Evolutionary conservation across 306 rosid genomes (phyloP).

Genomic region (Bauhinia variegata): DNA sequence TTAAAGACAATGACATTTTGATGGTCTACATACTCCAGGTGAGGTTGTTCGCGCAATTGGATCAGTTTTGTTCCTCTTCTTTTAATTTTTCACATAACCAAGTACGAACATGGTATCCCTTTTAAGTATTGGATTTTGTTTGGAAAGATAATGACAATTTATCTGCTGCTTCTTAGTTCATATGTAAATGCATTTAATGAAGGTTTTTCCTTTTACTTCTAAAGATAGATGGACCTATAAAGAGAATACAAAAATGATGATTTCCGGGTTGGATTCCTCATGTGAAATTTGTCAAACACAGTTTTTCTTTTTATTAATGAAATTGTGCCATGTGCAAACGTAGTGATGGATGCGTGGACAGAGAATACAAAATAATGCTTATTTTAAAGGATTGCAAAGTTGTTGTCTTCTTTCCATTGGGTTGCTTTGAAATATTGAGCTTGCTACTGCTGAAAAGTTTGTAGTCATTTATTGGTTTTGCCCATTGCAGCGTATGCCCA

Average conservation of each 20-base stretch:
- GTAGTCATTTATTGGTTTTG: background rate
- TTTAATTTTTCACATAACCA: background rate
- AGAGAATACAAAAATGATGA: background rate
- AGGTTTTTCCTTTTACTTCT: background rate
- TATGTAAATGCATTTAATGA: background rate
- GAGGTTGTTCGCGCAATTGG: conserved; percentile 5
- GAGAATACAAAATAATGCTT: too few species aligned
- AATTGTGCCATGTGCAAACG: background rate
- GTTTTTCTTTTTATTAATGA: background rate
- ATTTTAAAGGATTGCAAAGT: too few species aligned
- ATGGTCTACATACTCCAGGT: conserved; percentile 79
- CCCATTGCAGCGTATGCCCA: too few species aligned
- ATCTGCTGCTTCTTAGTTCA: background rate
- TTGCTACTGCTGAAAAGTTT: too few species aligned
- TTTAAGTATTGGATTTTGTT: conserved; percentile 3
- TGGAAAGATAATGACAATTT: background rate
- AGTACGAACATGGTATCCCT: background rate
- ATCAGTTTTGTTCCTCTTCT: background rate
- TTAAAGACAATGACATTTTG: conserved; percentile 73
- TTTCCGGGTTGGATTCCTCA: background rate
- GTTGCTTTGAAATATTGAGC: too few species aligned
- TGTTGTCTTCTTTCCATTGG: too few species aligned
- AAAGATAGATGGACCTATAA: too few species aligned
- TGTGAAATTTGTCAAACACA: conserved; percentile 2
- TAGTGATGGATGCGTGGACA: background rate